A percentile compares a stretch with the other conserved stretches of the same genome.
Evolutionary conservation across 129 eudicot genomes (phyloP).

Genomic region (Saussurea involucrata): DNA sequence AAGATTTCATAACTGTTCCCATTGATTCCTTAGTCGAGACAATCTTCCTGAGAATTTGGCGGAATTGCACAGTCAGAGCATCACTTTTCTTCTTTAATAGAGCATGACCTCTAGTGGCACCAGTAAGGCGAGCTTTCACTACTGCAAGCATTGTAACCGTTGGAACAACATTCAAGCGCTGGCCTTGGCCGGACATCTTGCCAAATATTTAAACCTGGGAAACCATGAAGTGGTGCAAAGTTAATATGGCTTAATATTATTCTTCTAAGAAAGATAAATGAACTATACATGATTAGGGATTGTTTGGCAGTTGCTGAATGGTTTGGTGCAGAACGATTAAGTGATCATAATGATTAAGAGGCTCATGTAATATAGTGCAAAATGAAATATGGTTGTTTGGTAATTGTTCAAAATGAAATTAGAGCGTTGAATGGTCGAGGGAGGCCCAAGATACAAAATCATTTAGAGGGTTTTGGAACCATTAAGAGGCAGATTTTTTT

Average conservation of each 20-base stretch:
- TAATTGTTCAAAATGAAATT: too few species aligned
- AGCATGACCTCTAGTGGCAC: conserved; percentile 92
- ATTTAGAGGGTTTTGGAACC: too few species aligned
- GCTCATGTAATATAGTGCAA: too few species aligned
- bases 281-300: neutral
- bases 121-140: conserved; percentile 63
- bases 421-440: too few species aligned
- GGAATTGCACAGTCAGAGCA: conserved; percentile 78
- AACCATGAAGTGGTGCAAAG: neutral
- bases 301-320: too few species aligned
- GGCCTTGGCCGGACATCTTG: conserved; percentile 70
- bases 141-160: conserved; percentile 79
- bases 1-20: conserved; percentile 74
- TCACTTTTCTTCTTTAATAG: conserved; percentile 82
- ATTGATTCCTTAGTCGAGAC: conserved; percentile 74
- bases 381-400: too few species aligned
- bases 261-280: neutral
- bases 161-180: conserved; percentile 76
- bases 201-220: conserved; percentile 15
- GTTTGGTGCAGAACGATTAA: too few species aligned
- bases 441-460: too few species aligned
- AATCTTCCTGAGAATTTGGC: conserved; percentile 69
- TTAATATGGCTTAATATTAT: neutral
- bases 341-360: too few species aligned
- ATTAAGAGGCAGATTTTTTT: too few species aligned